A percentile compares a stretch with the other conserved stretches of the same genome.
Evolutionary conservation across 1,284 basidiomycete species (phyloP).

Genomic region (Termitomyces sp.): DNA sequence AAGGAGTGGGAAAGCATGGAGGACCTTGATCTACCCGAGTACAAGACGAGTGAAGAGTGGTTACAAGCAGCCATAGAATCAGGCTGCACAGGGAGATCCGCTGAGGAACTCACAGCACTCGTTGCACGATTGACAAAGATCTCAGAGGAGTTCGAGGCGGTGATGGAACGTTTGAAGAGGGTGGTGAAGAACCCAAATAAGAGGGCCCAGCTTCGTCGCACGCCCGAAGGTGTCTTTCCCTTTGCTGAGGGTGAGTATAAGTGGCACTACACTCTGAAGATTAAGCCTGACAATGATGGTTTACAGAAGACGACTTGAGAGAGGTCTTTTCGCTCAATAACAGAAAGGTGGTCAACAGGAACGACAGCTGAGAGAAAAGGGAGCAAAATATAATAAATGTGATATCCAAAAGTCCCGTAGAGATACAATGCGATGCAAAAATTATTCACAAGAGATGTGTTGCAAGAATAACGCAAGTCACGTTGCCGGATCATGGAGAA

Average conservation of each 20-base stretch:
- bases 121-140: neutral
- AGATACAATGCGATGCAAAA: constrained; percentile 7
- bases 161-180: neutral
- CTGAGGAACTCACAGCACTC: neutral
- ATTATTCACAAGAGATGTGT: neutral
- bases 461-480: constrained; percentile 16
- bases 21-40: neutral
- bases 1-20: neutral
- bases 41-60: neutral
- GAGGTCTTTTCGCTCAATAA: neutral
- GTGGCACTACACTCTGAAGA: neutral
- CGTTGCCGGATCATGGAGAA: constrained; percentile 48
- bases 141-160: neutral
- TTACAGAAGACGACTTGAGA: neutral
- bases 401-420: constrained; percentile 13
- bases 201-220: neutral
- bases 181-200: neutral
- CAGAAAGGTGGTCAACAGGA: neutral
- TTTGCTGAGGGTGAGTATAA: neutral
- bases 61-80: neutral
- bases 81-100: neutral
- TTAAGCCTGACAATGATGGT: neutral
- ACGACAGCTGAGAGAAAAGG: neutral
- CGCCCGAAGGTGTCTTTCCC: neutral
- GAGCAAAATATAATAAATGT: neutral